phyloP scores from a whole-genome alignment of 495 filamentous ascomycete genomes.

The Hyaloscypha hepaticicola region DNA sequence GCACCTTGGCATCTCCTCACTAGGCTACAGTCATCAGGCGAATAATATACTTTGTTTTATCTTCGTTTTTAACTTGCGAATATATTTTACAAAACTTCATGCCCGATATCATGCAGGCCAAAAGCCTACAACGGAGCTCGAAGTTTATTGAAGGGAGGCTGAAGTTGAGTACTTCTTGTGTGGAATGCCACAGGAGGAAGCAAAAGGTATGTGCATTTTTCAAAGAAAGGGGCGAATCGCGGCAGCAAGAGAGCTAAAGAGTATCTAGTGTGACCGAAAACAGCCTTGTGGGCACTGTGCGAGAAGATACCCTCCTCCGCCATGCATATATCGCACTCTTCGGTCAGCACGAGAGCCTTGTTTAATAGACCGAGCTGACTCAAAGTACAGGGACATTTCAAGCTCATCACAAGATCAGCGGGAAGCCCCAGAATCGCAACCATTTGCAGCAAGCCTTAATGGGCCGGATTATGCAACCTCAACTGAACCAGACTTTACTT shows the following conservation, averaged over 20 bases:
- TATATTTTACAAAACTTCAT: background rate
- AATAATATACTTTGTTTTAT: too few relatives aligned
- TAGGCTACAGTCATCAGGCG: too few relatives aligned
- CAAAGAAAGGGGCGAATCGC: background rate
- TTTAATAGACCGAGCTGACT: background rate
- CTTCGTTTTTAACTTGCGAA: too few relatives aligned
- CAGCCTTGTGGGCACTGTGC: conserved; percentile 26
- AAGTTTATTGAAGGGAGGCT: conserved; percentile 20
- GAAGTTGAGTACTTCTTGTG: conserved; percentile 23
- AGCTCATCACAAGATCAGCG: too few relatives aligned
- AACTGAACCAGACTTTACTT: too few relatives aligned
- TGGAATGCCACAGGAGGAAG: conserved; percentile 25
- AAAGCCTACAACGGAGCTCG: background rate
- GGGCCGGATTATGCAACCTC: too few relatives aligned
- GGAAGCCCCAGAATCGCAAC: too few relatives aligned
- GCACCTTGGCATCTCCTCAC: too few relatives aligned
- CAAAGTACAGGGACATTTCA: background rate
- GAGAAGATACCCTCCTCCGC: conserved; percentile 19
- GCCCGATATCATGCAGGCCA: conserved; percentile 8
- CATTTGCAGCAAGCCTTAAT: too few relatives aligned
- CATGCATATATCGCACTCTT: conserved; percentile 16
- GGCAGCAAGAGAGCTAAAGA: background rate
- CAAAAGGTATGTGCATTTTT: conserved; percentile 19
- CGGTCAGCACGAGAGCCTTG: background rate
- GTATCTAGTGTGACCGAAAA: conserved; percentile 22